A percentile compares a stretch with the other conserved stretches of the same genome.
Evolutionary conservation across 2,329 filamentous ascomycete species (phyloP).

Genomic region (Ophiostoma triangulosporum): DNA sequence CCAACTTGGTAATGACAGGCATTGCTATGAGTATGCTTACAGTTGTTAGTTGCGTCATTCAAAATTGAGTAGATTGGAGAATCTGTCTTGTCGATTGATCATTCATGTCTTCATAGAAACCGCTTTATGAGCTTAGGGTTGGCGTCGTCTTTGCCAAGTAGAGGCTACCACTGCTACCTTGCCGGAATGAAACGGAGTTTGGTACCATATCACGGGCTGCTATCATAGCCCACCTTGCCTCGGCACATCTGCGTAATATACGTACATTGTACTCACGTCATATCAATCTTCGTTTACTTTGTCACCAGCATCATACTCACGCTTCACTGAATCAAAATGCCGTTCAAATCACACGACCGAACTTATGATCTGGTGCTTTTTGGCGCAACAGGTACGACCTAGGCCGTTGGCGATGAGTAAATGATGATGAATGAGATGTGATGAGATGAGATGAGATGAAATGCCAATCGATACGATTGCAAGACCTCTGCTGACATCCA

Average conservation of each 20-base stretch:
- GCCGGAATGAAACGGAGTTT: not conserved
- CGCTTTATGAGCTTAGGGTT: too few species aligned
- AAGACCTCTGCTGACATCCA: not conserved
- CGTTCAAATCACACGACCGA: conserved; percentile 28
- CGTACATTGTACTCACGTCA: not conserved
- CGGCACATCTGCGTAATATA: not conserved
- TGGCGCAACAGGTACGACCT: conserved; percentile 43
- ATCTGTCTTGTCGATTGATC: too few species aligned
- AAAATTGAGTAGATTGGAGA: too few species aligned
- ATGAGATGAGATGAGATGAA: not conserved
- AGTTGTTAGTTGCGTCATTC: too few species aligned
- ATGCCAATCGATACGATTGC: not conserved
- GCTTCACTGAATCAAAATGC: conserved; percentile 5
- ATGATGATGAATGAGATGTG: too few species aligned
- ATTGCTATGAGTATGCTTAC: too few species aligned
- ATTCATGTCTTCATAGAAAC: too few species aligned
- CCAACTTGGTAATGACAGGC: too few species aligned
- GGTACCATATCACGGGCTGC: not conserved
- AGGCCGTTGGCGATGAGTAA: too few species aligned
- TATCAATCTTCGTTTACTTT: not conserved
- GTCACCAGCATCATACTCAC: not conserved
- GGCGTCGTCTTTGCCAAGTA: too few species aligned
- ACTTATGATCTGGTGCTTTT: conserved; percentile 45
- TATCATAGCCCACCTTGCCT: not conserved
- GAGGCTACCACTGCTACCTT: not conserved